Evolutionary conservation across 164 flowering plant genomes (phyloP), one percentile per base, ranked within the genome.

Genomic region (Chimonanthus salicifolius): DNA sequence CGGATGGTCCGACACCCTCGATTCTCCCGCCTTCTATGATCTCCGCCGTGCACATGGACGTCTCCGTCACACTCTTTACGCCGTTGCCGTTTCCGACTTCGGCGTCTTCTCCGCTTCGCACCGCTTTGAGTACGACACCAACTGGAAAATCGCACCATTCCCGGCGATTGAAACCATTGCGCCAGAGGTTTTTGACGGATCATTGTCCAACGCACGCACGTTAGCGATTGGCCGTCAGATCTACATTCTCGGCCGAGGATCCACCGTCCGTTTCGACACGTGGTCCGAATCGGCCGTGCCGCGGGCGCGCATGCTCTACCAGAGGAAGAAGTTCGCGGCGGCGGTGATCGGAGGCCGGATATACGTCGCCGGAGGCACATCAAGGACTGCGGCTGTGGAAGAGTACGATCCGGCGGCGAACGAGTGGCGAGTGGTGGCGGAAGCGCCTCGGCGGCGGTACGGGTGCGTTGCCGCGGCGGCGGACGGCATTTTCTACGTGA

Each of bases 391-490:
- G 7, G 82, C 88, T 6, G 89, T 94, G 62, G 98, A 94, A 74
- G 91, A 87, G 84, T 94, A 92, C 83, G 94, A 94, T 43, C 94
- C 97, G 0, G 82, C 67, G 54, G 64, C 64, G 8, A 84, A 92
- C 72, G 48, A 70, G 67, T 94, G 98, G 98, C 75, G 84, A 44
- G 89, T 87, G 62, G 90, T 90, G 15, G 68, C 90, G 3, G 81
- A 83, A 65, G 82, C 89, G 20, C 87, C 93, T 11, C 78, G 91
- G 81, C 78, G 80, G 71, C 75, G 98, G 69, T 94, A 88, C 77
- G 97, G 97, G 1, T 94, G 97, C 81, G 70, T 90, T 7, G 98
- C 97, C 5, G 94, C 90, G 1, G 75, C 91, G n/a, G 88, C 77
- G 7, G 94, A 88, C 58, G 96, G 96, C 0, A 81, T 92, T 8